These are phyloP conservation scores for Glutinoglossum americanum DNA, from an alignment of 495 filamentous ascomycete genomes.

Conservation along the genomic window DNA sequence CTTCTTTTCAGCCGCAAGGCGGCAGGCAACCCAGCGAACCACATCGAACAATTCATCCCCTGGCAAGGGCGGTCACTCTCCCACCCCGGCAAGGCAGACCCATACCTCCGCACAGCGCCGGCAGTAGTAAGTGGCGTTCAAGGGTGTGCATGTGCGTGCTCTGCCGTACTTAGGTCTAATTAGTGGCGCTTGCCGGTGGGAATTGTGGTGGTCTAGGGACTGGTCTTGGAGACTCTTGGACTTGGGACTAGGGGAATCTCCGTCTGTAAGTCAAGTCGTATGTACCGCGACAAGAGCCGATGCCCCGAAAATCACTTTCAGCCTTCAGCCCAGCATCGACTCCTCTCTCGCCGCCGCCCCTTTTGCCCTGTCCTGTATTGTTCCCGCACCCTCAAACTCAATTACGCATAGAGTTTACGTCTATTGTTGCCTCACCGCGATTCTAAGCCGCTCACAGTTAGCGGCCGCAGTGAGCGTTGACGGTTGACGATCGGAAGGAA, in stretches of 20 bases:
- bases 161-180: no score
- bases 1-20: background rate
- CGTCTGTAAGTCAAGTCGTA: no score
- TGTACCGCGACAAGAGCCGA: background rate
- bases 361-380: background rate
- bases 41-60: no score
- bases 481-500: background rate
- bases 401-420: background rate
- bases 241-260: no score
- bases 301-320: background rate
- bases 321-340: background rate
- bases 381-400: constrained; percentile 1
- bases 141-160: no score
- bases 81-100: no score
- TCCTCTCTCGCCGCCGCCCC: background rate
- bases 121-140: no score
- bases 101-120: no score
- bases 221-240: no score
- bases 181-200: no score
- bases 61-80: no score
- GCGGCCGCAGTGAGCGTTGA: background rate
- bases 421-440: background rate
- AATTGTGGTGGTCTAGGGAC: no score
- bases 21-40: background rate
- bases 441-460: background rate